These are phyloP conservation scores for Immersiporthe knoxdaviesiana DNA, from an alignment of 2,329 filamentous ascomycete species.

Conservation along the genomic window DNA sequence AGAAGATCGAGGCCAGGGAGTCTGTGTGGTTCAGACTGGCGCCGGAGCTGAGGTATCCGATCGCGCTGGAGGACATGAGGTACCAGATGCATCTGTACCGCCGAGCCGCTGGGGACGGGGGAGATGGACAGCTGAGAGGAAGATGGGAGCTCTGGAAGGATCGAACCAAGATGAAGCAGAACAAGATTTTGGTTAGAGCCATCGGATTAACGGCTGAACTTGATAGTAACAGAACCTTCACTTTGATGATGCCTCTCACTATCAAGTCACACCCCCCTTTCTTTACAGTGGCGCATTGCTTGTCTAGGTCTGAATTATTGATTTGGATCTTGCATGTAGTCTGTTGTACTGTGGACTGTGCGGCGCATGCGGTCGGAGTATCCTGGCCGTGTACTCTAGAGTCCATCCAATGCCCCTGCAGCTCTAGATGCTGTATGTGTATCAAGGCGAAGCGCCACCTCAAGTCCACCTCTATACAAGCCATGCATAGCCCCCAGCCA, in stretches of 20 bases:
- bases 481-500: not conserved
- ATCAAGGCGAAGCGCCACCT: not conserved
- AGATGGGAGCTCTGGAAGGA: not conserved
- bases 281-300: not conserved
- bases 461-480: not conserved
- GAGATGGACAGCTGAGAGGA: constrained; percentile 2
- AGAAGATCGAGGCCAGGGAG: constrained; percentile 74
- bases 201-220: too few relatives aligned
- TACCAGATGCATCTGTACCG: constrained; percentile 88
- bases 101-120: constrained; percentile 28
- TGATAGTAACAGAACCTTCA: too few relatives aligned
- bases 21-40: constrained; percentile 83
- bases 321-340: not conserved
- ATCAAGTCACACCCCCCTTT: not conserved
- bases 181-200: not conserved
- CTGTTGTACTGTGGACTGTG: not conserved
- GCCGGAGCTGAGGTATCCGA: constrained; percentile 72
- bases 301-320: not conserved
- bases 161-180: not conserved
- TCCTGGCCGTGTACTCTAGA: not conserved
- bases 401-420: not conserved
- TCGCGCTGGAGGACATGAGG: constrained; percentile 90
- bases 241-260: not conserved
- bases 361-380: not conserved
- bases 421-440: not conserved